Conservation (phyloP, 1,139 yeast species). For the Scheffersomyces parashehatae region DNA sequence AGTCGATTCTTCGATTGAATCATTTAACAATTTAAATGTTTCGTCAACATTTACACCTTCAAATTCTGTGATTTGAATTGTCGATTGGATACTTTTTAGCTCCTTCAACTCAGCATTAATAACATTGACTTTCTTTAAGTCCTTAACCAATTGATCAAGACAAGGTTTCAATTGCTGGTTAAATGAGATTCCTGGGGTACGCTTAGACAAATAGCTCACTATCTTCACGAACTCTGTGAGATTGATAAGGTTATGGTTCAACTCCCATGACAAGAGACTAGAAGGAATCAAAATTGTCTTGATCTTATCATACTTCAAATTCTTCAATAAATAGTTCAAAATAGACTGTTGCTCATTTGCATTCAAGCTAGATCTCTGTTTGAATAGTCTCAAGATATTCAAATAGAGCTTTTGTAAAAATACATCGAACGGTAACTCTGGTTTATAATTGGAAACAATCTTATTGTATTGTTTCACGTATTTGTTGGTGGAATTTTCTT, state of each 20-base stretch:
- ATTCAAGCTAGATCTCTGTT: constrained; percentile 11
- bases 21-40: background rate
- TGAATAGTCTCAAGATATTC: constrained; percentile 26
- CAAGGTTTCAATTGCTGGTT: constrained; percentile 2
- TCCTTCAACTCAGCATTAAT: constrained; percentile 4
- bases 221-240: constrained; percentile 30
- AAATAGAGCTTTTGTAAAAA: constrained; percentile 12
- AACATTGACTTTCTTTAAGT: constrained; percentile 6
- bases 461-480: constrained; percentile 9
- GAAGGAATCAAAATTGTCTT: constrained; percentile 13
- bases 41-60: background rate
- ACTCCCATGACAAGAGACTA: constrained; percentile 19
- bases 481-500: constrained; percentile 3
- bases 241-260: constrained; percentile 22
- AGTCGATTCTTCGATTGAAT: constrained; percentile 1
- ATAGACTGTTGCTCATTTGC: constrained; percentile 27
- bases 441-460: constrained; percentile 5
- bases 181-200: background rate
- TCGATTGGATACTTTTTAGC: constrained; percentile 1
- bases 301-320: constrained; percentile 29
- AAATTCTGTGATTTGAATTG: background rate
- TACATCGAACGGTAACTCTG: constrained; percentile 4
- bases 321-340: constrained; percentile 30
- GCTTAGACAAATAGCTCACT: constrained; percentile 5
- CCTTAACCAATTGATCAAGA: constrained; percentile 9